Evolutionary conservation across 1,284 basidiomycete species (phyloP).

Genomic region (Melampsora americana): DNA sequence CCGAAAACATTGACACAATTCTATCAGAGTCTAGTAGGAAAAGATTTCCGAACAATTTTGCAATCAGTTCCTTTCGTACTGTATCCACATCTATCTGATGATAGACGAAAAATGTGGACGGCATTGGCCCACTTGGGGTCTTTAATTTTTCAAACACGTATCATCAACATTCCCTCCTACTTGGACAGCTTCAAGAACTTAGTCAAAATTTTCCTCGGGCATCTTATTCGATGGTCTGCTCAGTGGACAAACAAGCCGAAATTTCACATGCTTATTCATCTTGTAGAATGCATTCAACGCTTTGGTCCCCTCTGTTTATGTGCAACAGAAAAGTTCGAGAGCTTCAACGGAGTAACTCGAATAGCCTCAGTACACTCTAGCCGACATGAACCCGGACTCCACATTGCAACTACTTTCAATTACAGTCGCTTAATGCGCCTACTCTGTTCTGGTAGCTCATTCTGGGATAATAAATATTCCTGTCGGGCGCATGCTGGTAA

Average conservation of each 20-base stretch:
- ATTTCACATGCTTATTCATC: slow-evolving; percentile 44
- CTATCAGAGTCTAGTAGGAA: slow-evolving; percentile 53
- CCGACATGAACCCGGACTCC: not conserved
- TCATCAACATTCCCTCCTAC: slow-evolving; percentile 53
- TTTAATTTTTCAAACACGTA: slow-evolving; percentile 55
- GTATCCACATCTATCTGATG: slow-evolving; percentile 47
- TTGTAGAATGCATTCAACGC: slow-evolving; percentile 45
- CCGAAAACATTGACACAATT: slow-evolving; percentile 53
- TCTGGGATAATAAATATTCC: too few species aligned
- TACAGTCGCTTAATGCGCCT: too few species aligned
- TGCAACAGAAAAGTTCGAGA: slow-evolving; percentile 12
- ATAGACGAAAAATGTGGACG: slow-evolving; percentile 48
- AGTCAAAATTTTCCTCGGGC: not conserved
- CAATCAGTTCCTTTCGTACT: slow-evolving; percentile 56
- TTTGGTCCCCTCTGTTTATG: not conserved
- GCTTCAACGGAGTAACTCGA: not conserved
- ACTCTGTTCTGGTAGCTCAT: too few species aligned
- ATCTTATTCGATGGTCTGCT: not conserved
- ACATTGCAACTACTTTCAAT: not conserved
- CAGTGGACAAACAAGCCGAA: slow-evolving; percentile 51
- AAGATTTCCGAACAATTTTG: slow-evolving; percentile 54
- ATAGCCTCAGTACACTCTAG: slow-evolving; percentile 4
- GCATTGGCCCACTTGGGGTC: slow-evolving; percentile 53
- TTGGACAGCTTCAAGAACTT: slow-evolving; percentile 47
- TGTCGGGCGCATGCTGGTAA: too few species aligned